Conservation (phyloP, 352 stramenopile species). For the Globisporangium ultimum region DNA sequence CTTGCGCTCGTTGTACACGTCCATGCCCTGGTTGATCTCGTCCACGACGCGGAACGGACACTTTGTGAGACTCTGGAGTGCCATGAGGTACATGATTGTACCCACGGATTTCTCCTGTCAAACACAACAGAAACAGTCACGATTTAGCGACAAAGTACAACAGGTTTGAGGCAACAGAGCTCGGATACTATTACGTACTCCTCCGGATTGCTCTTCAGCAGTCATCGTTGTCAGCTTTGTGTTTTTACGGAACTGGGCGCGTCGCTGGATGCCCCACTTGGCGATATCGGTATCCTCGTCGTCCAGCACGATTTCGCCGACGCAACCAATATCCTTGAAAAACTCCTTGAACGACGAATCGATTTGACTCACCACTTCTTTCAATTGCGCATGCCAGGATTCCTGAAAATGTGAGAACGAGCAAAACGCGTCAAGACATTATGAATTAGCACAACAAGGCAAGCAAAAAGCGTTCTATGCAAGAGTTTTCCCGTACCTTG, state of each 20-base stretch:
- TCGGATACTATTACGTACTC: conserved; percentile 34
- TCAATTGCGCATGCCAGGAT: conserved; percentile 65
- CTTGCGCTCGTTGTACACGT: conserved; percentile 88
- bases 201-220: conserved; percentile 81
- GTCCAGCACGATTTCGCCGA: conserved; percentile 80
- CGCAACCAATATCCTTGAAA: conserved; percentile 83
- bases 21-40: conserved; percentile 90
- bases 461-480: too few relatives aligned
- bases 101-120: conserved; percentile 85
- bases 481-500: conserved; percentile 31
- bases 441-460: neutral
- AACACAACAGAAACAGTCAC: conserved; percentile 6
- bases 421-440: neutral
- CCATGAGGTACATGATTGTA: conserved; percentile 92
- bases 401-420: conserved; percentile 23
- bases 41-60: conserved; percentile 87
- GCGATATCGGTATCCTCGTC: conserved; percentile 78
- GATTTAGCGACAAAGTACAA: neutral
- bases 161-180: neutral
- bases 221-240: conserved; percentile 84
- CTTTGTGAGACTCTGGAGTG: conserved; percentile 82
- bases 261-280: conserved; percentile 85
- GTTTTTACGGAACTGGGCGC: conserved; percentile 84
- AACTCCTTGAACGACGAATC: conserved; percentile 82
- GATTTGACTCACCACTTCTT: conserved; percentile 73